These are phyloP conservation scores for Suillus spraguei DNA, from an alignment of 768 basidiomycete species.

Conservation along the genomic window DNA sequence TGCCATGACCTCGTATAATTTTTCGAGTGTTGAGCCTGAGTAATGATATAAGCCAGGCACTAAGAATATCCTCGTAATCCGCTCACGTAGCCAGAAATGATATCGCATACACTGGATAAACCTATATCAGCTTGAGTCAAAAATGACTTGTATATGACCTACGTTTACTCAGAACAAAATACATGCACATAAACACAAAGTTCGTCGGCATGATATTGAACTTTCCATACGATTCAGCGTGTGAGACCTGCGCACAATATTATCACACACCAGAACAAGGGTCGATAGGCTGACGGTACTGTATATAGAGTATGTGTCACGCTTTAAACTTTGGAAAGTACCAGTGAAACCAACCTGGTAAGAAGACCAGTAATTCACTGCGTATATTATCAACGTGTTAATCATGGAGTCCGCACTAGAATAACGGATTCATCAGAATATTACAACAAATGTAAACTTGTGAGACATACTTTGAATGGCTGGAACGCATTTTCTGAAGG, in stretches of 20 bases:
- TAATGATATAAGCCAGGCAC: constrained; percentile 17
- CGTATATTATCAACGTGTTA: constrained; percentile 57
- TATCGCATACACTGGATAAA: constrained; percentile 54
- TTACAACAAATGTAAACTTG: background rate
- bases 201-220: constrained; percentile 57
- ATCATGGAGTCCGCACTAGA: constrained; percentile 58
- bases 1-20: constrained; percentile 53
- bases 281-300: constrained; percentile 45
- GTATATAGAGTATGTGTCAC: constrained; percentile 9
- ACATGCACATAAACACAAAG: constrained; percentile 60
- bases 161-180: constrained; percentile 71
- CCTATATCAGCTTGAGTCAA: constrained; percentile 9
- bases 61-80: background rate
- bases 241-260: background rate
- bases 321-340: background rate
- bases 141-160: constrained; percentile 25
- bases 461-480: constrained; percentile 42
- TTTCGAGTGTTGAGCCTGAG: constrained; percentile 63
- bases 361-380: constrained; percentile 63
- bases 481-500: constrained; percentile 55
- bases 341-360: constrained; percentile 48
- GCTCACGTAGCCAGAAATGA: constrained; percentile 69
- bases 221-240: constrained; percentile 30
- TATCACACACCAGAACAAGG: constrained; percentile 51
- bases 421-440: constrained; percentile 5